Evolutionary conservation across 1,139 yeast genomes (phyloP).

Genomic region (Candida glucosophila): DNA sequence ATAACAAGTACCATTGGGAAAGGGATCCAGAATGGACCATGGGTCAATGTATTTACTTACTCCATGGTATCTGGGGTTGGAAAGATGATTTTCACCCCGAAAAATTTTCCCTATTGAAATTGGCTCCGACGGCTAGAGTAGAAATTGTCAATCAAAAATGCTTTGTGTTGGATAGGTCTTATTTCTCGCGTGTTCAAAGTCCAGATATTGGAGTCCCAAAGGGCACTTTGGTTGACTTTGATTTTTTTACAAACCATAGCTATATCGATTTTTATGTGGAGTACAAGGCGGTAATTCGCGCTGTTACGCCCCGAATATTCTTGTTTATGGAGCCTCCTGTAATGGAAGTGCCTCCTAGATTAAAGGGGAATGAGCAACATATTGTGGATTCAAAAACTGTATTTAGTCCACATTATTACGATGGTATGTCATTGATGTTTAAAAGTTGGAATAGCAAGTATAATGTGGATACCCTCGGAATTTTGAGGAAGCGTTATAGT

Average conservation of each 20-base stretch:
- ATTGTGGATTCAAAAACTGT: slow-evolving; percentile 59
- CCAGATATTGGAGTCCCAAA: slow-evolving; percentile 6
- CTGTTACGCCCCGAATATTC: slow-evolving; percentile 36
- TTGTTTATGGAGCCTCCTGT: slow-evolving; percentile 80
- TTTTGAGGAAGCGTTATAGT: slow-evolving; percentile 69
- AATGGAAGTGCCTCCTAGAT: slow-evolving; percentile 65
- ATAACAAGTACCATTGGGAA: slow-evolving; percentile 59
- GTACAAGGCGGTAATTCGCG: slow-evolving; percentile 43
- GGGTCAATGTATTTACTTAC: slow-evolving; percentile 74
- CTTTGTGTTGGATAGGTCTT: slow-evolving; percentile 21
- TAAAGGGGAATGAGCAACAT: slow-evolving; percentile 39
- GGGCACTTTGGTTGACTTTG: slow-evolving; percentile 36
- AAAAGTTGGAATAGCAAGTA: slow-evolving; percentile 70
- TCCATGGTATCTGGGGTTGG: slow-evolving; percentile 67
- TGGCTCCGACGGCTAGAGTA: slow-evolving; percentile 23
- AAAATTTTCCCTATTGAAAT: too few relatives aligned
- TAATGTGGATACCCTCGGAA: slow-evolving; percentile 85
- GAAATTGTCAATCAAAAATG: slow-evolving; percentile 20
- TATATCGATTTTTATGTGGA: slow-evolving; percentile 51
- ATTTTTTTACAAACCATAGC: slow-evolving; percentile 53
- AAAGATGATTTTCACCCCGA: slow-evolving; percentile 17
- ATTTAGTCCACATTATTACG: slow-evolving; percentile 85
- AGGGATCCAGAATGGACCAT: slow-evolving; percentile 57
- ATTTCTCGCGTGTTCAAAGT: slow-evolving; percentile 20
- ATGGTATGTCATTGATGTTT: slow-evolving; percentile 87